These are phyloP conservation scores for Wallemia mellicola DNA, from an alignment of 1,284 basidiomycete genomes.

Conservation along the genomic window DNA sequence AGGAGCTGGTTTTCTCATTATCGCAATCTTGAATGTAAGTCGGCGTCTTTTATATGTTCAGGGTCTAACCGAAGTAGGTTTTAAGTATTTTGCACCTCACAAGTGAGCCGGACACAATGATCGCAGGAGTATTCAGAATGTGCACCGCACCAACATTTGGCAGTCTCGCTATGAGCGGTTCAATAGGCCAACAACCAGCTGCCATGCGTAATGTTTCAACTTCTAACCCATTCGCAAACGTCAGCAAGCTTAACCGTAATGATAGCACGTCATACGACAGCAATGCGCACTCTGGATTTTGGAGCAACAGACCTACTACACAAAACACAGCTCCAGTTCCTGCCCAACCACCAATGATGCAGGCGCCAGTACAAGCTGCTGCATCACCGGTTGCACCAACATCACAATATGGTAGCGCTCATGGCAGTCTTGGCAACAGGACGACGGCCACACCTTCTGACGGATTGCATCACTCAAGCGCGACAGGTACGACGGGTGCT, in stretches of 20 bases:
- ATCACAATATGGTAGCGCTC: not conserved
- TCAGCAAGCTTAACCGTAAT: not conserved
- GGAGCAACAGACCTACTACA: not conserved
- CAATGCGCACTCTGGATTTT: not conserved
- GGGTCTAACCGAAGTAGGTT: not conserved
- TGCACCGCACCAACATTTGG: not conserved
- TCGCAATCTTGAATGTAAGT: not conserved
- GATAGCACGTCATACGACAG: not conserved
- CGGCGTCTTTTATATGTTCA: not conserved
- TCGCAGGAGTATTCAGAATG: not conserved
- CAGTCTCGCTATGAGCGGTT: not conserved
- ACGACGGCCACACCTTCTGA: not conserved
- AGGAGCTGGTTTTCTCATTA: not conserved
- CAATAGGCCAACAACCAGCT: not conserved
- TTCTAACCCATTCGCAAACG: not conserved
- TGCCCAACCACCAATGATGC: not conserved
- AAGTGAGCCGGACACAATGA: not conserved
- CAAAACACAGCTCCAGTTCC: too few species aligned
- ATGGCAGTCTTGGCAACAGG: not conserved
- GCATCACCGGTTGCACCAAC: not conserved
- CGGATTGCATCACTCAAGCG: not conserved
- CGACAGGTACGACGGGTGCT: not conserved
- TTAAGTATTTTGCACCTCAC: not conserved
- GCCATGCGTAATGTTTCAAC: not conserved
- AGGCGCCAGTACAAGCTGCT: not conserved